These are phyloP conservation scores for Nakazawaea anatomiae DNA, from an alignment of 805 yeast genomes.

Conservation along the genomic window DNA sequence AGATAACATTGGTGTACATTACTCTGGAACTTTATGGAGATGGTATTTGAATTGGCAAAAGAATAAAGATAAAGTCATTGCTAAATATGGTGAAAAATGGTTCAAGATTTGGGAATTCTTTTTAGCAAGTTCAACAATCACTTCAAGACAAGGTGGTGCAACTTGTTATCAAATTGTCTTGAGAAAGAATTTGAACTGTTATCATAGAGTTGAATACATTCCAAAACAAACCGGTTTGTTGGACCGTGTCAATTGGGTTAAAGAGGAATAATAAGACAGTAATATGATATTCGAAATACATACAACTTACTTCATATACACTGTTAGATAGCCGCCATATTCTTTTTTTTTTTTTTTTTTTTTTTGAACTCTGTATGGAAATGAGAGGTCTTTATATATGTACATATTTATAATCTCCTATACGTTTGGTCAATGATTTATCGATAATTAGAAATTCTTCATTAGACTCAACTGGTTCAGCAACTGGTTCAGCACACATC, in stretches of 20 bases:
- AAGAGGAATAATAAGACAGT: slow-evolving; percentile 18
- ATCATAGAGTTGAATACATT: slow-evolving; percentile 76
- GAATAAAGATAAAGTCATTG: slow-evolving; percentile 67
- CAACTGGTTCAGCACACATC: no score
- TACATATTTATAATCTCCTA: no score
- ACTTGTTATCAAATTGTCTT: slow-evolving; percentile 86
- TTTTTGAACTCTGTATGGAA: no score
- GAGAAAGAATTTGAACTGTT: slow-evolving; percentile 83
- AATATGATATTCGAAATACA: no score
- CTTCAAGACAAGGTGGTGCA: slow-evolving; percentile 90
- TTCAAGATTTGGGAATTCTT: slow-evolving; percentile 91
- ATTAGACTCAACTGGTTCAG: no score
- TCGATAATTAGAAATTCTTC: no score
- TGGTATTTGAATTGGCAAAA: slow-evolving; percentile 95
- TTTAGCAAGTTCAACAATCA: slow-evolving; percentile 74
- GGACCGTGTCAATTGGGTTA: slow-evolving; percentile 55
- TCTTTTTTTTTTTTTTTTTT: no score
- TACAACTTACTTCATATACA: no score
- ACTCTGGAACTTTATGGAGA: slow-evolving; percentile 85
- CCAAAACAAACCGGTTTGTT: slow-evolving; percentile 73
- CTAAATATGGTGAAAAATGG: slow-evolving; percentile 86
- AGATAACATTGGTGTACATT: slow-evolving; percentile 90
- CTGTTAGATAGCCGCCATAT: no score
- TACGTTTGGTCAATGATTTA: no score
- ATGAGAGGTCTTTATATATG: no score